Evolutionary conservation across 2,329 filamentous ascomycete species (phyloP).

Genomic region (Colletotrichum liriopes): DNA sequence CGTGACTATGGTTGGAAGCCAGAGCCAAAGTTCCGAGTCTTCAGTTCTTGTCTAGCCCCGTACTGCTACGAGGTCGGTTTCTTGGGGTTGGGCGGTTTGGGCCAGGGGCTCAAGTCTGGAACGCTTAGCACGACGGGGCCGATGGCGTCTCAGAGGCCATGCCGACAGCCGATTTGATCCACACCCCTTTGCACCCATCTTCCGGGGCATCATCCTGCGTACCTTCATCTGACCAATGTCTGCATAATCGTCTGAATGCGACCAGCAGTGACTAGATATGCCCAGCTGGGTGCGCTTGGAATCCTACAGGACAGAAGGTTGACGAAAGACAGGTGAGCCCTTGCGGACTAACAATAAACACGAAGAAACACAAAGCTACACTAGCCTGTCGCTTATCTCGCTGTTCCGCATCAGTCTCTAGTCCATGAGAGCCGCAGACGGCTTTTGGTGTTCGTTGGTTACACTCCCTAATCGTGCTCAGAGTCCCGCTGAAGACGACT

Average conservation of each 20-base stretch:
- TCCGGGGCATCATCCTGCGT: not conserved
- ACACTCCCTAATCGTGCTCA: not conserved
- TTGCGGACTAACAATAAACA: no score
- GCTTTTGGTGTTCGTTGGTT: not conserved
- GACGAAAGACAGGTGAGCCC: not conserved
- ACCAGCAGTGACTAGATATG: not conserved
- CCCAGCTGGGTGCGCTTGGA: not conserved
- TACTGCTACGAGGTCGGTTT: no score
- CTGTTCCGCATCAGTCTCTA: no score
- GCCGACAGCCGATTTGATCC: not conserved
- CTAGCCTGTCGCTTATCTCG: not conserved
- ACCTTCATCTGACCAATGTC: not conserved
- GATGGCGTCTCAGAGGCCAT: constrained; percentile 1
- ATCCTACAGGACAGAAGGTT: not conserved
- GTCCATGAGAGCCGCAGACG: no score
- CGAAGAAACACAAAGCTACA: not conserved
- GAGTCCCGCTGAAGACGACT: no score
- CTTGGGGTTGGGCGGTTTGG: not conserved
- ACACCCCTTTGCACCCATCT: not conserved
- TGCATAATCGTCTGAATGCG: not conserved
- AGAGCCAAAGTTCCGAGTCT: not conserved
- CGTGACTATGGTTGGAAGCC: no score
- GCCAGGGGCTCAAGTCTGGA: constrained; percentile 6
- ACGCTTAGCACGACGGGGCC: not conserved
- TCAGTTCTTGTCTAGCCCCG: not conserved